Conservation (phyloP, 2,329 filamentous ascomycete species). For the Nectriaceae sp. region DNA sequence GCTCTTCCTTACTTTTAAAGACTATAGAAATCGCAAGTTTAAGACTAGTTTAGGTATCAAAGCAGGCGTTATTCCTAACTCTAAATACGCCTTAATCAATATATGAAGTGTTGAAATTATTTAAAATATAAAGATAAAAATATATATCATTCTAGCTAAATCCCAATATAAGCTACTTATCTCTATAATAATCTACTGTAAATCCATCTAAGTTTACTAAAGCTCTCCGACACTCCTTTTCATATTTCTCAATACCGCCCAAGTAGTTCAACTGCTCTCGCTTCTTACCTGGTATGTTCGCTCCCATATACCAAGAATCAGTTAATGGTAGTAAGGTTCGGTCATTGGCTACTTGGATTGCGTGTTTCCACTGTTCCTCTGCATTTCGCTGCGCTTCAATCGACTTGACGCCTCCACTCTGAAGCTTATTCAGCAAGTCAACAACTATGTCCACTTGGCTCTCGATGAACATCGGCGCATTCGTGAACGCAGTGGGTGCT, state of each 20-base stretch:
- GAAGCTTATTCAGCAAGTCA: slow-evolving; percentile 14
- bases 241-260: slow-evolving; percentile 10
- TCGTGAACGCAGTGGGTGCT: slow-evolving; percentile 18
- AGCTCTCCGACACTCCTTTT: slow-evolving; percentile 2
- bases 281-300: slow-evolving; percentile 12
- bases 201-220: slow-evolving; percentile 5
- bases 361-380: slow-evolving; percentile 9
- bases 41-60: too few relatives aligned
- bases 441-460: slow-evolving; percentile 20
- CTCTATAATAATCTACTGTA: neutral
- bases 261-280: slow-evolving; percentile 10
- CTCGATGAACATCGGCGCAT: slow-evolving; percentile 24
- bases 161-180: too few relatives aligned
- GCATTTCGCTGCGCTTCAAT: slow-evolving; percentile 5
- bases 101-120: too few relatives aligned
- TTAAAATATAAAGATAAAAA: too few relatives aligned
- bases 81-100: too few relatives aligned
- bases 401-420: slow-evolving; percentile 6
- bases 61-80: too few relatives aligned
- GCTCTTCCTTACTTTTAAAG: too few relatives aligned
- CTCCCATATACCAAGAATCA: slow-evolving; percentile 14
- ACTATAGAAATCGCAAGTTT: too few relatives aligned
- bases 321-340: slow-evolving; percentile 6
- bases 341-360: slow-evolving; percentile 8
- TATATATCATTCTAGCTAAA: too few relatives aligned